Conservation (phyloP, 805 yeast species). For the Yamadazyma endophytica region DNA sequence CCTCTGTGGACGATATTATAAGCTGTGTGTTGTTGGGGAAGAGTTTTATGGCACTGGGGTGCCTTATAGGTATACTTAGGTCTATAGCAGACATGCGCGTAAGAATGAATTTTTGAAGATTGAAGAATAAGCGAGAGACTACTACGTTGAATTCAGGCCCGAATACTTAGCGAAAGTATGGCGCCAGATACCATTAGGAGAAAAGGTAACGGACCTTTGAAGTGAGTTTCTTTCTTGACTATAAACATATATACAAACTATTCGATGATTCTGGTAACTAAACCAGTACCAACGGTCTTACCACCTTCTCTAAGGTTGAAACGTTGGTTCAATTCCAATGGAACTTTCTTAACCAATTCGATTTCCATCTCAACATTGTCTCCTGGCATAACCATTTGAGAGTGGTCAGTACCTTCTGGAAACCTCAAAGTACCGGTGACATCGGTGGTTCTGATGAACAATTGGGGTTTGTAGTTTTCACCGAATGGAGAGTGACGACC, state of each 20-base stretch:
- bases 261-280: conserved; percentile 87
- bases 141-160: not conserved
- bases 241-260: conserved; percentile 20
- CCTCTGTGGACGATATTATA: conserved; percentile 33
- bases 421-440: conserved; percentile 86
- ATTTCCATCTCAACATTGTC: conserved; percentile 97
- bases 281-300: conserved; percentile 98
- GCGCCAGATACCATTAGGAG: not conserved
- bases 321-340: conserved; percentile 94
- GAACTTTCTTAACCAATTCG: conserved; percentile 84
- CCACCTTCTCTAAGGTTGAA: conserved; percentile 99
- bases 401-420: conserved; percentile 81
- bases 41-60: conserved; percentile 18
- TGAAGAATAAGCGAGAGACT: too few relatives aligned
- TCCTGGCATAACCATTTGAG: conserved; percentile 94
- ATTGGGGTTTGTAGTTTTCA: conserved; percentile 96
- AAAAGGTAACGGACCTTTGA: not conserved
- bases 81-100: too few relatives aligned
- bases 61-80: conserved; percentile 20
- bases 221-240: conserved; percentile 3
- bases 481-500: conserved; percentile 98
- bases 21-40: conserved; percentile 30
- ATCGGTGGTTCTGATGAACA: conserved; percentile 94
- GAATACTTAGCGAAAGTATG: not conserved
- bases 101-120: too few relatives aligned